Conservation (phyloP, 305 asterid genomes). For the Rubia tinctorum region DNA sequence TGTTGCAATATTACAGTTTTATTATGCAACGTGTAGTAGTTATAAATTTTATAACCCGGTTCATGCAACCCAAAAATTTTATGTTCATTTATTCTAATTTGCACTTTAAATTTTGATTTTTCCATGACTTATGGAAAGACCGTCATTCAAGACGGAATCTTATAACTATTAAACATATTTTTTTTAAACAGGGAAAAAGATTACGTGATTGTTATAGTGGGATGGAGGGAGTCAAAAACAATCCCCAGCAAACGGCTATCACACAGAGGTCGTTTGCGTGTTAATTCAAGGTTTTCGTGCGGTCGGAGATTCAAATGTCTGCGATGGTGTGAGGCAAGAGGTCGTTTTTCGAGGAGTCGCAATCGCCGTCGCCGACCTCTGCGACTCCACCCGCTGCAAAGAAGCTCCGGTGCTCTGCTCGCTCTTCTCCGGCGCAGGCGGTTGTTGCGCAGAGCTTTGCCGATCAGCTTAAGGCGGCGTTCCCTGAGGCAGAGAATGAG, state of each 20-base stretch:
- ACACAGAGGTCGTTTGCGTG: background rate
- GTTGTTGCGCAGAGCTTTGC: constrained; percentile 21
- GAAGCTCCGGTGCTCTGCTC: constrained; percentile 64
- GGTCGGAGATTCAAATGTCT: constrained; percentile 47
- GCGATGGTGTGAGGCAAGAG: constrained; percentile 81
- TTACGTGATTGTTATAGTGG: no score
- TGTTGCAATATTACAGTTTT: no score
- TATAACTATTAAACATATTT: no score
- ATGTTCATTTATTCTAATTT: no score
- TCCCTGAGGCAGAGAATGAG: constrained; percentile 61
- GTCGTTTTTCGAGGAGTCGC: constrained; percentile 70
- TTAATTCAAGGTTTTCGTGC: background rate
- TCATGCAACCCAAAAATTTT: no score
- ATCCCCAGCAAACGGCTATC: background rate
- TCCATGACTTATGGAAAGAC: no score
- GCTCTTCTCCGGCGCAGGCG: constrained; percentile 40
- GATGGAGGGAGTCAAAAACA: background rate
- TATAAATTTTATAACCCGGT: no score
- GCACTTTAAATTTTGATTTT: no score
- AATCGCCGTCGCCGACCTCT: constrained; percentile 48
- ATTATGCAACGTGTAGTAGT: no score
- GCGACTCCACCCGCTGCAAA: constrained; percentile 31
- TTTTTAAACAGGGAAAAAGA: no score
- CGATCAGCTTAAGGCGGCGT: constrained; percentile 53
- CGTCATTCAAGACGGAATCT: no score